Conservation (phyloP, 2,329 filamentous ascomycete species). For the Colletotrichum nymphaeae region DNA sequence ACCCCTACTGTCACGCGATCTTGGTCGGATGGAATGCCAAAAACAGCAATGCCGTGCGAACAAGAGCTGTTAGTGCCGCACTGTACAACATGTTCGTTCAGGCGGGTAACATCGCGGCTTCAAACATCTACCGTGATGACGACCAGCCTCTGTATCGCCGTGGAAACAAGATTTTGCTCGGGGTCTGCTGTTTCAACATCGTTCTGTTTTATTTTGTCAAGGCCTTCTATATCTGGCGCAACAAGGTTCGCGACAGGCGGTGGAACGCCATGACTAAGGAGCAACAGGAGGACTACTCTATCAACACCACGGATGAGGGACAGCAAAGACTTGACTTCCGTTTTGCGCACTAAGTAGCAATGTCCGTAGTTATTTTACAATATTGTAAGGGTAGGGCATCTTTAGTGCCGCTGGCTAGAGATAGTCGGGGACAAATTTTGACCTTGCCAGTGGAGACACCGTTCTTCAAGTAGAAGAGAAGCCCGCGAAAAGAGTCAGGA, state of each 20-base stretch:
- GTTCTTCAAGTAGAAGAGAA: too few species aligned
- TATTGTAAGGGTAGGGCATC: fast-evolving
- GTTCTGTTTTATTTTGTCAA: conserved; percentile 57
- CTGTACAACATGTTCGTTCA: conserved; percentile 62
- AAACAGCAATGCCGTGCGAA: conserved; percentile 61
- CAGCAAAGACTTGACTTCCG: conserved; percentile 66
- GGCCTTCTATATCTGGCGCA: conserved; percentile 59
- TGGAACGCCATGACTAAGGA: conserved; percentile 57
- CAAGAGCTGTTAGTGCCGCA: conserved; percentile 58
- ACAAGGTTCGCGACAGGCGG: conserved; percentile 53
- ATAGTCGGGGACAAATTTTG: fast-evolving
- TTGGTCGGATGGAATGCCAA: conserved; percentile 59
- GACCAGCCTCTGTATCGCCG: conserved; percentile 64
- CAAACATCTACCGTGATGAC: conserved; percentile 66
- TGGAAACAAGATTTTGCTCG: conserved; percentile 62
- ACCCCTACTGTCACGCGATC: conserved; percentile 62
- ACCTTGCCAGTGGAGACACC: too few species aligned
- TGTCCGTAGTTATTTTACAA: background rate
- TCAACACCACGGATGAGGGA: conserved; percentile 63
- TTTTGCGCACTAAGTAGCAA: conserved; percentile 55
- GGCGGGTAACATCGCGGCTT: conserved; percentile 53
- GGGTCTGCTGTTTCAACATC: conserved; percentile 59
- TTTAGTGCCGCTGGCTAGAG: background rate
- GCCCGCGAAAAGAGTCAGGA: too few species aligned
- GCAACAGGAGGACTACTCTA: conserved; percentile 59